These are phyloP conservation scores for Cyberlindnera mycetangii DNA, from an alignment of 805 yeast species.

Conservation along the genomic window DNA sequence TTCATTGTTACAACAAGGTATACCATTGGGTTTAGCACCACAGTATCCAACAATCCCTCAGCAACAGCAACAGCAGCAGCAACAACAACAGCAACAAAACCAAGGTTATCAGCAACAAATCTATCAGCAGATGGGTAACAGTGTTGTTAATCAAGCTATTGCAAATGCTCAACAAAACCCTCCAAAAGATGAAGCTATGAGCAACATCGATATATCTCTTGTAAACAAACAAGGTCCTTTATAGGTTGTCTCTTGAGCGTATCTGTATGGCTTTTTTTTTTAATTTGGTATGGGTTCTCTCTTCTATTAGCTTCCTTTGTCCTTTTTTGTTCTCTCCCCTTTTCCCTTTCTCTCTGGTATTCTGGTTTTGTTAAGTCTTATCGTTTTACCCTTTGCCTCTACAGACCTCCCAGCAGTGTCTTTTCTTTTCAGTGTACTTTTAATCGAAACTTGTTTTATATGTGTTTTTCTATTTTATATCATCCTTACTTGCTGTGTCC, in stretches of 20 bases:
- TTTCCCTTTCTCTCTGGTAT: no score
- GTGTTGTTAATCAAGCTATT: slow-evolving; percentile 26
- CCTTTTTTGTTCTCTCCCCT: neutral
- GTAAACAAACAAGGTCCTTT: slow-evolving; percentile 26
- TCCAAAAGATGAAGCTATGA: slow-evolving; percentile 22
- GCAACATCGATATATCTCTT: slow-evolving; percentile 26
- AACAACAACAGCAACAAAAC: slow-evolving; percentile 6
- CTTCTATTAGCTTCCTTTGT: neutral
- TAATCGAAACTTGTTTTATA: no score
- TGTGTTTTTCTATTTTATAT: no score
- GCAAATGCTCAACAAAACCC: slow-evolving; percentile 27
- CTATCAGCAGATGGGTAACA: slow-evolving; percentile 12
- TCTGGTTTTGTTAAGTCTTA: no score
- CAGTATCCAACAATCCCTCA: slow-evolving; percentile 13
- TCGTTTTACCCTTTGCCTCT: no score
- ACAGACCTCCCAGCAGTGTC: no score
- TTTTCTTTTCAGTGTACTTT: no score
- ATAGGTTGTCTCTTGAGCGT: neutral
- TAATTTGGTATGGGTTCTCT: neutral
- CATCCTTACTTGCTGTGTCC: no score
- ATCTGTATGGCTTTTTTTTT: neutral
- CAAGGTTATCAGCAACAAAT: slow-evolving; percentile 5
- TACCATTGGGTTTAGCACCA: slow-evolving; percentile 8
- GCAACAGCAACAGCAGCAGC: slow-evolving; percentile 13
- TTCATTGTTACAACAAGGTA: slow-evolving; percentile 21